Evolutionary conservation across 1,139 yeast species (phyloP), one percentile per base, ranked within the genome.

Genomic region (Lodderomyces metapsilosis): DNA sequence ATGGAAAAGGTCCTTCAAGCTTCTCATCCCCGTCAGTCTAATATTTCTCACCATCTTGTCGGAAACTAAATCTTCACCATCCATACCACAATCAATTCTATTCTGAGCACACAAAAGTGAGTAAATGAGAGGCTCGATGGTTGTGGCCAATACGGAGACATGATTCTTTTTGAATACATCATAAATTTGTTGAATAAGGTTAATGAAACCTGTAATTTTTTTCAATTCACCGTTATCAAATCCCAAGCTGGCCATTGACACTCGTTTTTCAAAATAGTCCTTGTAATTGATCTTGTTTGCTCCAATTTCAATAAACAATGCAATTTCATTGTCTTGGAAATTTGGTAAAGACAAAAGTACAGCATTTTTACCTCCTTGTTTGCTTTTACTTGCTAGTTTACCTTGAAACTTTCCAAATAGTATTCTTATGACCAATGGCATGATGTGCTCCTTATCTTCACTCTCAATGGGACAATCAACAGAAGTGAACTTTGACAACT

Each of bases 371-470:
- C 87, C 76, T 18, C 91, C 82, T 46, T 78, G 76, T 53, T 86
- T 86, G 38, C 82, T 78, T 46, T 88, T 88, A 59, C 84, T 80
- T 47, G 59, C 67, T 4, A 72, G 58, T 3, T 67, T 52, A 13
- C 76, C 75, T 62, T 88, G 95, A 8, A 89, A 88, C 49, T 95
- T 74, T 5, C 98, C 98, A 61, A 84, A 92, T 27, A 94, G 65
- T 21, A 94, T 84, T 48, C 97, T 70, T 37, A 91, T 62, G 4
- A 89, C 76, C 36, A 87, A 59, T 1, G 95, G 94, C 76, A 89
- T 77, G 5, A 92, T 71, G 0, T 50, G 60, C 1, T 61, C 66
- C 16, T 76, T 67, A 56, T 91, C 97, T 6, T 69, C 71, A 11
- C 68, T 71, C 50, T 85, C 89, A 4, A 36, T 34, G 2, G 66